Base-by-base conservation (phyloP, 2,329 filamentous ascomycete genomes). In the Cryphonectria naterciae region DNA sequence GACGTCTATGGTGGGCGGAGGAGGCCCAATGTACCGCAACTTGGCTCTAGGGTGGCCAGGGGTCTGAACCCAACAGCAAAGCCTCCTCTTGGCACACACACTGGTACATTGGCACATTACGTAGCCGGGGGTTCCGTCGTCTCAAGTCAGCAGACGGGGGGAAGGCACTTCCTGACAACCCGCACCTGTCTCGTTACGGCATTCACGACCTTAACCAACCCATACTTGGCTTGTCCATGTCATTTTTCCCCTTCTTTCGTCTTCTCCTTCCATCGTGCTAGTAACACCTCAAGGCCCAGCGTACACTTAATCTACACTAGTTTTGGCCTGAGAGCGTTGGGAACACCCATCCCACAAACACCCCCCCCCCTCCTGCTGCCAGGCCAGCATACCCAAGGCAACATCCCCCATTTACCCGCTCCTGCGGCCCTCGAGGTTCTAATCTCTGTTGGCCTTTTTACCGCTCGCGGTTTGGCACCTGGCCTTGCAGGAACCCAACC, bases 1-100 rank as follows among this genome's bases (percentile, higher is more conserved):
- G 25, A 32, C 54, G 54, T 58, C 54, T 58, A 35, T 32, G 25
- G 54, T 32, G 25, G 28, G 28, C 13, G 28, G 54, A 35, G 28
- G 54, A 35, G 28, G 28, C 25, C 25, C 54, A 58, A 58, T 32
- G 54, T 58, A 58, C 54, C 28, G 54, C 54, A 58, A 58, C 54
- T 35, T 58, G 28, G 25, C 54, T 32, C 28, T 13, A 58, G 25
- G 15, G 54, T 17, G 28, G 17, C 54, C 25, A 32, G 54, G 54
- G 54, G 54, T 28, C 54, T 58, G 54, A 35, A 58, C 28, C 54
- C 54, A 32, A 58, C 46, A 32, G 54, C 32, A 4, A 58, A 58
- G 54, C 54, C 25, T 32, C 54, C 28, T 32, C 54, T 13, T 32
- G 6, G 54, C 25, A 8, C 46, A 8, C 46, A 19, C 46, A 49